Evolutionary conservation across 345 rosid genomes (phyloP).

Genomic region (Eucalyptus marginata): DNA sequence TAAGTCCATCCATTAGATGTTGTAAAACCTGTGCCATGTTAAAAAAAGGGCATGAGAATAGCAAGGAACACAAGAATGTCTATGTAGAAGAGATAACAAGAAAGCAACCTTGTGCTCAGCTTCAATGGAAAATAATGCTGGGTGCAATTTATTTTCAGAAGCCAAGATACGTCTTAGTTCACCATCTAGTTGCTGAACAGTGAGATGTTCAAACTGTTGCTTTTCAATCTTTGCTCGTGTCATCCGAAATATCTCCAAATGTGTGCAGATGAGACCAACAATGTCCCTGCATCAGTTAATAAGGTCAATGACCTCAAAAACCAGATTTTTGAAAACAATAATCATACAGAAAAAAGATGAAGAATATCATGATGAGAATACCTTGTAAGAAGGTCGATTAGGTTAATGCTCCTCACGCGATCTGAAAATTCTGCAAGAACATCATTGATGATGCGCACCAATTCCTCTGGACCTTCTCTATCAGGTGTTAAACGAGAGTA

Average conservation of each 20-base stretch:
- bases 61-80: not conserved
- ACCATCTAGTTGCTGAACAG: slow-evolving; percentile 53
- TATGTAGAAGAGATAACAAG: not conserved
- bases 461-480: slow-evolving; percentile 83
- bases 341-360: not conserved
- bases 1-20: slow-evolving; percentile 78
- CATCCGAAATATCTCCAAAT: slow-evolving; percentile 76
- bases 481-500: slow-evolving; percentile 86
- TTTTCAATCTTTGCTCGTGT: slow-evolving; percentile 61
- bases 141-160: slow-evolving; percentile 76
- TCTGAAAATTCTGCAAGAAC: slow-evolving; percentile 77
- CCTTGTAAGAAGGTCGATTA: slow-evolving; percentile 89
- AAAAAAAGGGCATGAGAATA: not conserved
- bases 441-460: slow-evolving; percentile 57
- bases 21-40: slow-evolving; percentile 63
- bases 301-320: slow-evolving; percentile 14
- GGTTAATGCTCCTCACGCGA: slow-evolving; percentile 73
- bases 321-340: not conserved
- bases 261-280: slow-evolving; percentile 57
- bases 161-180: slow-evolving; percentile 63
- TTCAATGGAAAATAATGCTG: slow-evolving; percentile 84
- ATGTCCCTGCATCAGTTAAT: slow-evolving; percentile 68
- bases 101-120: slow-evolving; percentile 87
- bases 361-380: slow-evolving; percentile 1
- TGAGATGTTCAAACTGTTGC: slow-evolving; percentile 24